Evolutionary conservation across 148 eudicot species (phyloP).

Genomic region (Silene conica): DNA sequence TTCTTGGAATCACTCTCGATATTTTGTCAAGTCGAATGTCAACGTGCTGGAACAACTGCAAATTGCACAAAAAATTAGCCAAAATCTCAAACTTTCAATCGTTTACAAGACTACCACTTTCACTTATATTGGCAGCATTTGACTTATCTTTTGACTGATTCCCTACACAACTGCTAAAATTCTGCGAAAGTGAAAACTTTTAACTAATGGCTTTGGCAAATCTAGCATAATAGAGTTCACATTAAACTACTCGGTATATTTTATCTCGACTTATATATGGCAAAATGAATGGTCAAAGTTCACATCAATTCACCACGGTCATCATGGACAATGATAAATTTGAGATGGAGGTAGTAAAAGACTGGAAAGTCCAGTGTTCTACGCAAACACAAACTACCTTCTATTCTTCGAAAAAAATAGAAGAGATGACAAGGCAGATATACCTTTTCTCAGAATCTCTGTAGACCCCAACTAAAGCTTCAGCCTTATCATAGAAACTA

Average conservation of each 20-base stretch:
- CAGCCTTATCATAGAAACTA: constrained; percentile 94
- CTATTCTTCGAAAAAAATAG: not conserved
- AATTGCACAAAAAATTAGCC: constrained; percentile 12
- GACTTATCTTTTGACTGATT: no score
- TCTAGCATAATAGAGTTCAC: not conserved
- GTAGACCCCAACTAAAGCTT: constrained; percentile 95
- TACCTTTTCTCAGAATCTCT: constrained; percentile 85
- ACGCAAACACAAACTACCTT: not conserved
- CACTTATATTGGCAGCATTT: no score
- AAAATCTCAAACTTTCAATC: not conserved
- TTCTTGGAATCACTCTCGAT: constrained; percentile 47
- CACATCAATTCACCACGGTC: not conserved
- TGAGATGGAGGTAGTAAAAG: not conserved
- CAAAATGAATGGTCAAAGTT: no score
- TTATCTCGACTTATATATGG: no score
- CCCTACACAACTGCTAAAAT: no score
- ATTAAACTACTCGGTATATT: no score
- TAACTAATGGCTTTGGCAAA: not conserved
- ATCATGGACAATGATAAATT: no score
- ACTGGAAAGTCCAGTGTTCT: not conserved
- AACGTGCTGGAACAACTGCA: constrained; percentile 89
- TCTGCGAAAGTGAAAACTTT: no score
- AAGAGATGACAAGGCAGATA: constrained; percentile 11
- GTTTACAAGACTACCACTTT: no score
- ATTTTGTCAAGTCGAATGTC: constrained; percentile 88